Evolutionary conservation across 306 rosid genomes (phyloP).

Genomic region (Echinosophora koreensis): DNA sequence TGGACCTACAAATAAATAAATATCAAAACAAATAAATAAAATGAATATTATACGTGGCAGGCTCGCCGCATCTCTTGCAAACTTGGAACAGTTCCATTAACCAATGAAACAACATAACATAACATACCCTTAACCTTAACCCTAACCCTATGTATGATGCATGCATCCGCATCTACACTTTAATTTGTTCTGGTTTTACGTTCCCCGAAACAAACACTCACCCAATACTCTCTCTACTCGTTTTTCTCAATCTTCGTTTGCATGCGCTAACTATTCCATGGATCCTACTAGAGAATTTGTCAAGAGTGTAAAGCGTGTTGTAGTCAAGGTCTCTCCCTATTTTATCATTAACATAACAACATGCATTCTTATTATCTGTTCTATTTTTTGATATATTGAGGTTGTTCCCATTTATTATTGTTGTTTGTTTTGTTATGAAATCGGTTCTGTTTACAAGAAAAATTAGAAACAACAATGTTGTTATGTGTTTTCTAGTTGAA

Average conservation of each 20-base stretch:
- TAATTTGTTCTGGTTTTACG: not conserved
- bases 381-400: not conserved
- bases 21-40: too few relatives aligned
- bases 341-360: not conserved
- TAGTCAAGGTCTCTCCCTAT: constrained; percentile 54
- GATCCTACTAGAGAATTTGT: constrained; percentile 62
- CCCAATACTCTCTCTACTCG: not conserved
- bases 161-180: too few relatives aligned
- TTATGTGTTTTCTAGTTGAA: not conserved
- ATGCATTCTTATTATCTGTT: not conserved
- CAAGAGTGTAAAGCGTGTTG: constrained; percentile 55
- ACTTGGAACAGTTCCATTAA: not conserved
- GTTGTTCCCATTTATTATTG: not conserved
- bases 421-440: not conserved
- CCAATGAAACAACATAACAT: not conserved
- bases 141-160: too few relatives aligned
- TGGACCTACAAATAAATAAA: not conserved
- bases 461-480: not conserved
- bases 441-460: not conserved
- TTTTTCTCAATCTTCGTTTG: not conserved
- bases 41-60: not conserved
- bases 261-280: constrained; percentile 17
- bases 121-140: not conserved
- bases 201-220: not conserved
- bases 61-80: constrained; percentile 17